A percentile compares a stretch with the other conserved stretches of the same genome.
phyloP scores from a whole-genome alignment of 2,329 filamentous ascomycete genomes.

The Endoconidiophora polonica region DNA sequence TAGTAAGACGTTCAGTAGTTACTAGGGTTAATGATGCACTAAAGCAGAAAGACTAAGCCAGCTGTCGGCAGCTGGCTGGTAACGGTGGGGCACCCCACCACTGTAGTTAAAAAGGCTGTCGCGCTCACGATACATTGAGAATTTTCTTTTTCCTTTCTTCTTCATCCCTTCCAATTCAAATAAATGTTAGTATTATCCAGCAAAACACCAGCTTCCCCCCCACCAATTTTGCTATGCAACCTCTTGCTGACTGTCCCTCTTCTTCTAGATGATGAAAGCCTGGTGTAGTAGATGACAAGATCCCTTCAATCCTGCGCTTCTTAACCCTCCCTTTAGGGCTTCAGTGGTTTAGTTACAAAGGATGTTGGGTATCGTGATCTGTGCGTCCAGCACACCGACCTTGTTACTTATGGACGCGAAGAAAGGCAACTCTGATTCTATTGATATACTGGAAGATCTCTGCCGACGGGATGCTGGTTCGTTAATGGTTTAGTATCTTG shows the following conservation, averaged over 20 bases:
- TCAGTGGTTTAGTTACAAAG: slow-evolving; percentile 63
- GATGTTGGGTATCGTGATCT: slow-evolving; percentile 69
- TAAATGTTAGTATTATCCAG: slow-evolving; percentile 53
- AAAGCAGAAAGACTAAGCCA: neutral
- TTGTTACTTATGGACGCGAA: slow-evolving; percentile 98
- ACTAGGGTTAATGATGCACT: slow-evolving; percentile 3
- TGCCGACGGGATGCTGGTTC: too few relatives aligned
- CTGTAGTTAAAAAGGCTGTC: slow-evolving; percentile 1
- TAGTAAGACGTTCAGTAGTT: neutral
- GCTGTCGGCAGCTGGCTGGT: neutral
- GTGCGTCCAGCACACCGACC: slow-evolving; percentile 97
- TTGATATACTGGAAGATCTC: slow-evolving; percentile 17
- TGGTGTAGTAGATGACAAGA: slow-evolving; percentile 83
- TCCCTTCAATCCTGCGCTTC: slow-evolving; percentile 37
- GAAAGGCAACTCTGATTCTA: slow-evolving; percentile 84
- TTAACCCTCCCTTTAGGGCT: slow-evolving; percentile 81
- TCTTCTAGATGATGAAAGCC: slow-evolving; percentile 93
- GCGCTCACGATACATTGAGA: slow-evolving; percentile 17
- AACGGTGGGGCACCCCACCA: slow-evolving; percentile 9
- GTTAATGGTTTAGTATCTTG: too few relatives aligned
- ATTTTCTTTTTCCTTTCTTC: slow-evolving; percentile 31
- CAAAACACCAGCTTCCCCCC: slow-evolving; percentile 13
- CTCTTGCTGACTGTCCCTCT: slow-evolving; percentile 19
- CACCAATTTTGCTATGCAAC: neutral
- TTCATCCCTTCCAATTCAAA: slow-evolving; percentile 98